Evolutionary conservation across 176 grass and related monocot species (phyloP).

Genomic region (Areca catechu): DNA sequence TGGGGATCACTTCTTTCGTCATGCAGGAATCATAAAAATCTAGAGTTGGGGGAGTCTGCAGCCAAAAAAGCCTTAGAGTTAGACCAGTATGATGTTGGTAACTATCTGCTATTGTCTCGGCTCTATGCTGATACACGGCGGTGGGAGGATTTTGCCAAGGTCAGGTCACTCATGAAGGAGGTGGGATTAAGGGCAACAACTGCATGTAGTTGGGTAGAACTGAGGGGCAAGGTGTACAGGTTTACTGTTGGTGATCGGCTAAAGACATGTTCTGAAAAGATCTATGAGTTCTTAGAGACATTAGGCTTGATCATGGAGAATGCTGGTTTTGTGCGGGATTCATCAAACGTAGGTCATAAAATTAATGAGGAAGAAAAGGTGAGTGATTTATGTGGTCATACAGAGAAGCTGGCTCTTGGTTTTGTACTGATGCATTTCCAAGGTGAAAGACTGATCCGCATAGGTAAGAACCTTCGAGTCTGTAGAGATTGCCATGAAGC

Average conservation of each 20-base stretch:
- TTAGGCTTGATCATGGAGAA: conserved; percentile 1
- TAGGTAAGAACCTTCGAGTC: conserved; percentile 14
- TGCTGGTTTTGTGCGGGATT: conserved; percentile 1
- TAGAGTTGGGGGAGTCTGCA: conserved; percentile 10
- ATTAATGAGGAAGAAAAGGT: background rate
- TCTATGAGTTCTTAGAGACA: conserved; percentile 4
- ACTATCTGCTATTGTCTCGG: conserved; percentile 8
- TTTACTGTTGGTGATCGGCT: conserved; percentile 8
- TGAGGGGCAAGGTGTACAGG: conserved; percentile 8
- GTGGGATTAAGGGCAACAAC: conserved; percentile 1
- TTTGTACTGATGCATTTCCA: conserved; percentile 1
- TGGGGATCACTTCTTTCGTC: conserved; percentile 19
- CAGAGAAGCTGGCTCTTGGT: conserved; percentile 18
- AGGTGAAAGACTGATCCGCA: conserved; percentile 5
- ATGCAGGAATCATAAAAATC: conserved; percentile 11
- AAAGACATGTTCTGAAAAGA: background rate
- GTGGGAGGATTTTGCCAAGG: conserved; percentile 11
- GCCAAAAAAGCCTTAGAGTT: conserved; percentile 11
- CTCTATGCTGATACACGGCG: conserved; percentile 12
- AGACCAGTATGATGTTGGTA: background rate
- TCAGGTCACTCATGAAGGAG: conserved; percentile 8
- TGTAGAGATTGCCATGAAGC: conserved; percentile 12
- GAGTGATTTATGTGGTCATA: conserved; percentile 12
- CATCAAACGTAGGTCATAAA: conserved; percentile 11
- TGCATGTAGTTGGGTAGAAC: conserved; percentile 19